These are phyloP conservation scores for Aspergillus steynii DNA, from an alignment of 495 filamentous ascomycete species.

Conservation along the genomic window DNA sequence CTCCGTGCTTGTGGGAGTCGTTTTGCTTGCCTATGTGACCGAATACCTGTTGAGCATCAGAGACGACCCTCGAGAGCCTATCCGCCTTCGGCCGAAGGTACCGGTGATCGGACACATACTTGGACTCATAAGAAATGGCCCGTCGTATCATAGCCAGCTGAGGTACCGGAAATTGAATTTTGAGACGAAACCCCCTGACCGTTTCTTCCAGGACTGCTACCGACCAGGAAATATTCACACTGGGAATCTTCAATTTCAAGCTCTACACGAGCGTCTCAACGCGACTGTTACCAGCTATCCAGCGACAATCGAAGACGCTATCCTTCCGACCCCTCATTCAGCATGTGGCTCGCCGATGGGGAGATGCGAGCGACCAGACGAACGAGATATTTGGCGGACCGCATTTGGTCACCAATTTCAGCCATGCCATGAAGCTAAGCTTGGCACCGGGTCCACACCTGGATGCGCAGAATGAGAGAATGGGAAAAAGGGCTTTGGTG, in stretches of 20 bases:
- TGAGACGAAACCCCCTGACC: not conserved
- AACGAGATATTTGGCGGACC: slow-evolving; percentile 5
- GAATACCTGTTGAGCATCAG: slow-evolving; percentile 2
- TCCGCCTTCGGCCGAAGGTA: not conserved
- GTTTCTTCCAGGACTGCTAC: not conserved
- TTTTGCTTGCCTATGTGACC: not conserved
- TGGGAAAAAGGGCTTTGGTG: slow-evolving; percentile 1
- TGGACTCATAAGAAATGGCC: not conserved
- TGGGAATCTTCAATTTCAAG: slow-evolving; percentile 5
- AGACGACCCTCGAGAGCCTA: slow-evolving; percentile 2
- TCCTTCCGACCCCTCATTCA: slow-evolving; percentile 5
- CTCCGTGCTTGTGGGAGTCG: not conserved
- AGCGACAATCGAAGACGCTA: slow-evolving; percentile 2
- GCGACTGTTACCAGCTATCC: slow-evolving; percentile 1
- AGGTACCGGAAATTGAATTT: not conserved
- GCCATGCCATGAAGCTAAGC: slow-evolving; percentile 1
- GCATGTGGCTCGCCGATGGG: slow-evolving; percentile 1
- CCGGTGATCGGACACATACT: slow-evolving; percentile 4
- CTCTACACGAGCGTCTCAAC: slow-evolving; percentile 1
- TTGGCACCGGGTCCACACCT: not conserved
- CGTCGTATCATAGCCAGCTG: slow-evolving; percentile 2
- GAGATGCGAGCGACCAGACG: slow-evolving; percentile 3
- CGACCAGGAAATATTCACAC: not conserved
- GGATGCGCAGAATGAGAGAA: slow-evolving; percentile 1
- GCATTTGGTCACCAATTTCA: slow-evolving; percentile 1